These are phyloP conservation scores for Alnus rubra DNA, from an alignment of 306 rosid species.

Conservation along the genomic window DNA sequence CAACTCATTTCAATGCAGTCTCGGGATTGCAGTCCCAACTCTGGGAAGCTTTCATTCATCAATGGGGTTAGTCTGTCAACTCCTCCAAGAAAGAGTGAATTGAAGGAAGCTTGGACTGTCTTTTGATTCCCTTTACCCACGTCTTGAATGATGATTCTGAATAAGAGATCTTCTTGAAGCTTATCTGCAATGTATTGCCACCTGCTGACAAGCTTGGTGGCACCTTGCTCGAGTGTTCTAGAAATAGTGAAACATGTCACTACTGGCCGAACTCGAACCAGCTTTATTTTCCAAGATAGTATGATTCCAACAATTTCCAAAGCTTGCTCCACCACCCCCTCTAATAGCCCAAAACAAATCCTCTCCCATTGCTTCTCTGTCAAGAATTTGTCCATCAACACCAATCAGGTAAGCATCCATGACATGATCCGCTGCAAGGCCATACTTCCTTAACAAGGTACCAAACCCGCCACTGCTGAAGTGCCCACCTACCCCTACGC, in stretches of 20 bases:
- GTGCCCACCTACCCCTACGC: slow-evolving; percentile 61
- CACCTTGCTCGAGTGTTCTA: slow-evolving; percentile 31
- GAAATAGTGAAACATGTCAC: slow-evolving; percentile 38
- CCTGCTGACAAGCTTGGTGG: slow-evolving; percentile 26
- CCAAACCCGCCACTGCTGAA: slow-evolving; percentile 59
- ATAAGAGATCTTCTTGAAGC: slow-evolving; percentile 52
- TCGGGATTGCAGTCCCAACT: slow-evolving; percentile 42
- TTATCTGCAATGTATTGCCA: slow-evolving; percentile 43
- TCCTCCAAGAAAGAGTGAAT: slow-evolving; percentile 48
- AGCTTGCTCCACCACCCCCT: slow-evolving; percentile 66
- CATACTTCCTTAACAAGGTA: slow-evolving; percentile 44
- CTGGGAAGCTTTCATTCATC: slow-evolving; percentile 53
- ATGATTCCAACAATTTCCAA: slow-evolving; percentile 59
- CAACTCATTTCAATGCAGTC: slow-evolving; percentile 65
- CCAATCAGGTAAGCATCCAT: slow-evolving; percentile 48
- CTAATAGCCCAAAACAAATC: slow-evolving; percentile 63
- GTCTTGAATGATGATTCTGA: slow-evolving; percentile 48
- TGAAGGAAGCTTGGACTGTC: slow-evolving; percentile 29
- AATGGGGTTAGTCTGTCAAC: slow-evolving; percentile 31
- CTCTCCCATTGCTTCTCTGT: slow-evolving; percentile 50
- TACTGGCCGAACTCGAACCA: slow-evolving; percentile 36
- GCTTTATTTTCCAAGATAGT: slow-evolving; percentile 46
- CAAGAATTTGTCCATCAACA: slow-evolving; percentile 36
- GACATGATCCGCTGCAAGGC: slow-evolving; percentile 48
- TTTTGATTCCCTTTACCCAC: slow-evolving; percentile 19